phyloP scores from a whole-genome alignment of 2,329 filamentous ascomycete species.

The Graphiopsis chlorocephala region DNA sequence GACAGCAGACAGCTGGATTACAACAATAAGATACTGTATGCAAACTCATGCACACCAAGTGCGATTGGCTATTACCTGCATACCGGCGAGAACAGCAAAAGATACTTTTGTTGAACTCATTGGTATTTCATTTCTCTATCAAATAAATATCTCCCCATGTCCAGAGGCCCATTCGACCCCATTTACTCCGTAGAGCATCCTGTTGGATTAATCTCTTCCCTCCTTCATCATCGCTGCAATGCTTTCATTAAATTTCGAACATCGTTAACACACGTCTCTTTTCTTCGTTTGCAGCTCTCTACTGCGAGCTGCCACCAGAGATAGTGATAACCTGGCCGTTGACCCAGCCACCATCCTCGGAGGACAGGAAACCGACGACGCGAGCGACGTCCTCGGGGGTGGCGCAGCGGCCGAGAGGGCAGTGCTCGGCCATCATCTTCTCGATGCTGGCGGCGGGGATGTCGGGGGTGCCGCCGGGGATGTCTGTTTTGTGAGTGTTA shows the following conservation, averaged over 20 bases:
- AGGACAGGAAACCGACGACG: constrained; percentile 39
- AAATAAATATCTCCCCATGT: too few species aligned
- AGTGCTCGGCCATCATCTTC: constrained; percentile 49
- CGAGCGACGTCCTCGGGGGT: constrained; percentile 45
- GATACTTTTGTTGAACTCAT: too few species aligned
- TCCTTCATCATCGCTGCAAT: neutral
- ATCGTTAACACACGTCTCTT: neutral
- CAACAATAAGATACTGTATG: neutral
- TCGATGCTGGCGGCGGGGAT: constrained; percentile 51
- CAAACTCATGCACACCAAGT: neutral
- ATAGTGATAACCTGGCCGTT: constrained; percentile 45
- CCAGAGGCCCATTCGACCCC: neutral
- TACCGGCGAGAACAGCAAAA: too few species aligned
- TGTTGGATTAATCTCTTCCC: too few species aligned
- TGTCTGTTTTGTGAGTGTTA: constrained; percentile 37
- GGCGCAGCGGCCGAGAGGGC: constrained; percentile 49
- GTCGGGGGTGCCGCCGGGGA: constrained; percentile 49
- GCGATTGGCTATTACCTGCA: too few species aligned
- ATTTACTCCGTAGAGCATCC: neutral
- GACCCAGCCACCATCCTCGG: constrained; percentile 40
- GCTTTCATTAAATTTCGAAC: neutral
- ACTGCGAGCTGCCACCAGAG: constrained; percentile 29
- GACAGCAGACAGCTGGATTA: neutral
- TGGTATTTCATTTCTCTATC: neutral
- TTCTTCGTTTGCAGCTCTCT: neutral